Base-by-base conservation (phyloP, 768 basidiomycete genomes). In the Lactarius psammicola region DNA sequence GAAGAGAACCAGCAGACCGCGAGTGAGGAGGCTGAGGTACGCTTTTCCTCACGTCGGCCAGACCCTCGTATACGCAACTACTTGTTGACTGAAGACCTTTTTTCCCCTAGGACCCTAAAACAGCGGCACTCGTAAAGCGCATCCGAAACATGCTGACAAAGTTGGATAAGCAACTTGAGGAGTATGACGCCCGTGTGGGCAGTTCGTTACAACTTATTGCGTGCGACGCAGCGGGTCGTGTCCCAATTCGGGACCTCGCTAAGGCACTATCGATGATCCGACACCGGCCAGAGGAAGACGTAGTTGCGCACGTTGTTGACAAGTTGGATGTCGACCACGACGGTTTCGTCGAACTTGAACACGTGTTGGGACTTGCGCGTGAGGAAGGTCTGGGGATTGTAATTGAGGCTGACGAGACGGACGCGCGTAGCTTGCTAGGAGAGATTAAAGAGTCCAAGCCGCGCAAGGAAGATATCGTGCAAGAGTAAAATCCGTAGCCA, bases 311-410 rank as follows among this genome's bases (percentile, higher is more conserved):
- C 26, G 87, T 99, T 59, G 86, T 95, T 60, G 87, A 93, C 74
- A 98, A 98, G 77, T 79, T 98, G 72, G 97, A 99, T 74, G 90
- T 93, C 11, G 96, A 98, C 78, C 87, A 92, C 76, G 96, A 98
- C 74, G 95, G 96, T 0, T 96, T 87, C 73, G 95, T 98, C 30
- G 93, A 95, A 74, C 82, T 98, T 55, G 93, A 96, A 76, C 95
- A 99, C 73, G 95, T 99, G 40, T 76, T 96, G 64, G 92, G 90
- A 15, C 78, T 96, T 68, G 90, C 95, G 28, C 84, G 87, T 71
- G 92, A 97, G 77, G 92, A 94, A 70, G 93, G 93, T 17, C 77
- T 95, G 28, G 90, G 90, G 89, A 71, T 56, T 64, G 89, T 92
- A 46, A 82, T 95, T 44, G 79, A 95, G 60, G 94, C 94, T 71